Percentiles rank a stretch among this genome's conserved stretches.
Conservation (phyloP, 2,329 filamentous ascomycete species). For the Ophiocordyceps camponoti-rufipedis region DNA sequence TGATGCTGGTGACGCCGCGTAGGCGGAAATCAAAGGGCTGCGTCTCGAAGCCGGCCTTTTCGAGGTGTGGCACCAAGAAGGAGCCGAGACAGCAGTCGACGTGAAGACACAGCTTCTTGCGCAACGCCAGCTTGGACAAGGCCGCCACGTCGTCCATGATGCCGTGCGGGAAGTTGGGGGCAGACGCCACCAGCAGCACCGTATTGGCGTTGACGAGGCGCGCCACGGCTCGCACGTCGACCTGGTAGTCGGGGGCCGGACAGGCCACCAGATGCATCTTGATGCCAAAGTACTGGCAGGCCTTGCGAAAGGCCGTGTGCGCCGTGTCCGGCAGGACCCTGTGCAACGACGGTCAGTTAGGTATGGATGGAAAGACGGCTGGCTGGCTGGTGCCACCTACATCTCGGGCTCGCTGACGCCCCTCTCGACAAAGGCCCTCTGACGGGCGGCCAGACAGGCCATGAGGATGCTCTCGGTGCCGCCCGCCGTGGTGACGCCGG, state of each 20-base stretch:
- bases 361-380: too few relatives aligned
- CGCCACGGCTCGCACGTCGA: constrained; percentile 58
- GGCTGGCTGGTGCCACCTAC: constrained; percentile 27
- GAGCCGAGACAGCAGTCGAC: constrained; percentile 96
- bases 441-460: constrained; percentile 77
- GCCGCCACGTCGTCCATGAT: constrained; percentile 89
- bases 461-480: constrained; percentile 95
- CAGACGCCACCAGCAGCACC: constrained; percentile 78
- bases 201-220: constrained; percentile 91
- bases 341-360: background rate
- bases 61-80: constrained; percentile 82
- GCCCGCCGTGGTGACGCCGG: constrained; percentile 78
- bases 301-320: constrained; percentile 93
- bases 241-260: constrained; percentile 71
- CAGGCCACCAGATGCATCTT: constrained; percentile 79
- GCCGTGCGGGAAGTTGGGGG: constrained; percentile 94
- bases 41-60: constrained; percentile 81
- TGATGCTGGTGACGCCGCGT: constrained; percentile 87
- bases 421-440: constrained; percentile 74
- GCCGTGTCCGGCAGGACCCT: constrained; percentile 89
- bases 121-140: constrained; percentile 66
- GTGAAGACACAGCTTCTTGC: constrained; percentile 70
- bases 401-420: constrained; percentile 89
- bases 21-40: constrained; percentile 85
- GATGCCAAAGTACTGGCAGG: constrained; percentile 90